A percentile compares a stretch with the other conserved stretches of the same genome.
phyloP scores from a whole-genome alignment of 495 filamentous ascomycete genomes.

The Penicillium taxi region DNA sequence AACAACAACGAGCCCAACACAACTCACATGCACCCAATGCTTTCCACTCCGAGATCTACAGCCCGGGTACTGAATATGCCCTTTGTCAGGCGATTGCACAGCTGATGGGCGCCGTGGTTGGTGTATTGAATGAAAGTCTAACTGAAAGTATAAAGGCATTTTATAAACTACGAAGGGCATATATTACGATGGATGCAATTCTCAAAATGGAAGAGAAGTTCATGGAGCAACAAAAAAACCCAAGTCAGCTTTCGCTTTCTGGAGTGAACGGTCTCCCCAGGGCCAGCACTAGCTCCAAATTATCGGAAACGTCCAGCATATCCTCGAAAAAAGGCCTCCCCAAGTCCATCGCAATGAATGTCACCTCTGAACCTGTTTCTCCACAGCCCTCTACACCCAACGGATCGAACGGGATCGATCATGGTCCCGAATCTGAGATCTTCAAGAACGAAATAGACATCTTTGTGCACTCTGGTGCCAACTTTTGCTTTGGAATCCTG shows the following conservation, averaged over 20 bases:
- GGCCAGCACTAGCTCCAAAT: conserved; percentile 8
- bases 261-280: conserved; percentile 13
- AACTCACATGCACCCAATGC: conserved; percentile 38
- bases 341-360: conserved; percentile 13
- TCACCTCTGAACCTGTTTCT: conserved; percentile 5
- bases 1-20: conserved; percentile 64
- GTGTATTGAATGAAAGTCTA: conserved; percentile 83
- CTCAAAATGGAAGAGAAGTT: conserved; percentile 54
- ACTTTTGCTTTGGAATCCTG: conserved; percentile 82
- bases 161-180: conserved; percentile 88
- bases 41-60: conserved; percentile 59
- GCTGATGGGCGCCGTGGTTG: conserved; percentile 82
- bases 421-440: conserved; percentile 45
- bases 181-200: conserved; percentile 71
- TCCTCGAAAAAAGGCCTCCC: conserved; percentile 10
- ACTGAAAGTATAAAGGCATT: conserved; percentile 88
- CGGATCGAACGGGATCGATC: conserved; percentile 28
- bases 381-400: conserved; percentile 14
- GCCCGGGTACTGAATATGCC: conserved; percentile 76
- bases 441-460: conserved; percentile 67
- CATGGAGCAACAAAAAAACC: conserved; percentile 31
- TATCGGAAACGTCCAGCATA: conserved; percentile 11
- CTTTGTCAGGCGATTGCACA: conserved; percentile 73
- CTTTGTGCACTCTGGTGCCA: conserved; percentile 81
- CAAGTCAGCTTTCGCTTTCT: conserved; percentile 6